phyloP scores from a whole-genome alignment of 2,329 filamentous ascomycete species.

The Ascochyta viciae-villosae region DNA sequence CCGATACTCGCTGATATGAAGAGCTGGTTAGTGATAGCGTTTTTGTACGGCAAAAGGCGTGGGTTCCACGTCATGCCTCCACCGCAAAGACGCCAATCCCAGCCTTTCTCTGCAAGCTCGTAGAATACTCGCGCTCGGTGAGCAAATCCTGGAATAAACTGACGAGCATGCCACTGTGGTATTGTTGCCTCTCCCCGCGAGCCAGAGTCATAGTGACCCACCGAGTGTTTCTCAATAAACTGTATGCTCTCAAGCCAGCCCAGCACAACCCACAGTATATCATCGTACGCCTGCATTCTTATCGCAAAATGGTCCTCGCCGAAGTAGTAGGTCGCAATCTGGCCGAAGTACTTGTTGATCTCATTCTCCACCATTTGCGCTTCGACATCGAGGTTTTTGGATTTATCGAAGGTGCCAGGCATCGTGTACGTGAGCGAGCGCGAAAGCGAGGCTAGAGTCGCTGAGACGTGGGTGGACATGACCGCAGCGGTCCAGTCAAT shows the following conservation, averaged over 20 bases:
- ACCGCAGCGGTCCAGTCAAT: conserved; percentile 97
- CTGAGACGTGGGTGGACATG: conserved; percentile 78
- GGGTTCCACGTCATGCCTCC: conserved; percentile 95
- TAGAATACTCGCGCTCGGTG: conserved; percentile 87
- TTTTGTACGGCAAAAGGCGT: conserved; percentile 79
- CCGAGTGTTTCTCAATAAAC: conserved; percentile 75
- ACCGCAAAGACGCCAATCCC: conserved; percentile 80
- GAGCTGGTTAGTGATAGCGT: conserved; percentile 93
- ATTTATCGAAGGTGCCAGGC: conserved; percentile 40
- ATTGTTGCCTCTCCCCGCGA: conserved; percentile 8
- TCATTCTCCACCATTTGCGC: conserved; percentile 71
- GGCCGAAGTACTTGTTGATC: conserved; percentile 82
- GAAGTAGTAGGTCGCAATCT: conserved; percentile 81
- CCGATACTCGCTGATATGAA: conserved; percentile 83
- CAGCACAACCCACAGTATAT: conserved; percentile 94
- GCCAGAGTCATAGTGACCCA: conserved; percentile 62
- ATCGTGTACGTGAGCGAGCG: conserved; percentile 60
- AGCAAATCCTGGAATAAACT: conserved; percentile 79
- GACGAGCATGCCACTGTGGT: conserved; percentile 73
- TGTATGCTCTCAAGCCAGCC: conserved; percentile 86
- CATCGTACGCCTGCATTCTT: conserved; percentile 82
- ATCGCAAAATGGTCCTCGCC: conserved; percentile 81
- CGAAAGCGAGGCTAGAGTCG: conserved; percentile 74
- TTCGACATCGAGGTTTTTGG: conserved; percentile 41
- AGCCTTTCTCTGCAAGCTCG: conserved; percentile 78